Evolutionary conservation across 805 yeast species (phyloP), one percentile per base, ranked within the genome.

Genomic region (Hyphopichia homilentoma): DNA sequence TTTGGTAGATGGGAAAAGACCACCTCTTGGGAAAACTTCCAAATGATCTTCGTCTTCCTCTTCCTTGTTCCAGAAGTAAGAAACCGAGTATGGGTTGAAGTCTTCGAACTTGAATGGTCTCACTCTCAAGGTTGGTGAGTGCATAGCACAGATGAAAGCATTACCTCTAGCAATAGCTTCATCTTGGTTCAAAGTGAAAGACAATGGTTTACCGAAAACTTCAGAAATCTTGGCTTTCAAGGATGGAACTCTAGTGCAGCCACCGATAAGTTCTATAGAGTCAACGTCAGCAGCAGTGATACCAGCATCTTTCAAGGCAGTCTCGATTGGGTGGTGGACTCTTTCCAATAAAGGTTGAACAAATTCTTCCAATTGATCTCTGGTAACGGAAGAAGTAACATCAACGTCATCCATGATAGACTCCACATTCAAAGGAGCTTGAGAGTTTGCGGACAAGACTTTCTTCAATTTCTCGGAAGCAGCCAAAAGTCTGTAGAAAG

Each of bases 131-230:
- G 97, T 89, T 67, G 98, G 98, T 21, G 97, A 90, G 75, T 89
- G 97, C 71, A 88, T 85, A 48, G 98, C 99, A 67, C 98, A 93
- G 56, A 93, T 84, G 68, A 93, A 93, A 30, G 98, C 96, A 53
- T 96, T 95, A 73, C 99, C 99, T 67, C 90, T 86, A 36, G 98
- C 97, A 61, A 90, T 84, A 43, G 98, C 96, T 76, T 93, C 99
- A 61, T 93, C 99, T 72, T 89, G 97, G 77, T 93, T 93, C 68
- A 94, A 79, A 50, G 97, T 94, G 73, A 84, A 84, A 25, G 96
- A 85, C 59, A 93, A 73, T 52, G 71, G 81, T 70, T 84, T 84
- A 61, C 85, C 85, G 60, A 93, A 87, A 45, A 84, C 73, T 57
- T 81, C 84, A 49, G 83, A 49, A 50, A 93, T 75, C 57, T 77